Percentiles rank a stretch among this genome's conserved stretches.
These are phyloP conservation scores for Tilletia setariae DNA, from an alignment of 1,284 basidiomycete species.

Conservation along the genomic window DNA sequence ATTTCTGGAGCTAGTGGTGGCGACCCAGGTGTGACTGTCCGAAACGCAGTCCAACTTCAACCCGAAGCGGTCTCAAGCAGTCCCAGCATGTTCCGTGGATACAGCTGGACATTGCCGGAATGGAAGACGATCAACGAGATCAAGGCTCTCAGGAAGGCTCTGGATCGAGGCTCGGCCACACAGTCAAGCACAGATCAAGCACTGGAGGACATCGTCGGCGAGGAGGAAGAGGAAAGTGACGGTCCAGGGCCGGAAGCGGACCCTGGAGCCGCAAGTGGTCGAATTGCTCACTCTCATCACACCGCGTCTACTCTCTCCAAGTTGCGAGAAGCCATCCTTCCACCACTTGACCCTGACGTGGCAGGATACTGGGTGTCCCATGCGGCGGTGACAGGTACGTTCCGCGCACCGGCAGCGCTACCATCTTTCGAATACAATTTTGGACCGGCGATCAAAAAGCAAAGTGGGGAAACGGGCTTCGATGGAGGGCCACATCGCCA, in stretches of 20 bases:
- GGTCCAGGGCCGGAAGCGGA: neutral
- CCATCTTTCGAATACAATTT: neutral
- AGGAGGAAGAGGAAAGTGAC: neutral
- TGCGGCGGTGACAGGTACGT: neutral
- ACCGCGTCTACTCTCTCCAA: neutral
- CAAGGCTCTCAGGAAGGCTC: neutral
- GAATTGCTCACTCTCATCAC: neutral
- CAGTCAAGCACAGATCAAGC: neutral
- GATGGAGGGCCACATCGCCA: neutral
- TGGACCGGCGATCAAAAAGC: neutral
- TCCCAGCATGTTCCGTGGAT: neutral
- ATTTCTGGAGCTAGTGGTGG: neutral
- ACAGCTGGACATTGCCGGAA: neutral
- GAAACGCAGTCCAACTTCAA: neutral
- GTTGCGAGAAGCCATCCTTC: neutral
- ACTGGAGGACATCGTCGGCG: neutral
- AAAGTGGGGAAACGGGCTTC: neutral
- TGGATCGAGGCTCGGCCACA: neutral
- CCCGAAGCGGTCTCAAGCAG: neutral
- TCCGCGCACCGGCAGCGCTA: neutral
- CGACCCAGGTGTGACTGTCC: neutral
- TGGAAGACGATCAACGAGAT: constrained; percentile 11
- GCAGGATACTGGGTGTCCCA: neutral
- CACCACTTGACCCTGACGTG: neutral
- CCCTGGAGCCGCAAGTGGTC: neutral